Percentiles rank a stretch among this genome's conserved stretches.
Evolutionary conservation across 1,284 basidiomycete species (phyloP).

Genomic region (Pyrrhoderma noxium): DNA sequence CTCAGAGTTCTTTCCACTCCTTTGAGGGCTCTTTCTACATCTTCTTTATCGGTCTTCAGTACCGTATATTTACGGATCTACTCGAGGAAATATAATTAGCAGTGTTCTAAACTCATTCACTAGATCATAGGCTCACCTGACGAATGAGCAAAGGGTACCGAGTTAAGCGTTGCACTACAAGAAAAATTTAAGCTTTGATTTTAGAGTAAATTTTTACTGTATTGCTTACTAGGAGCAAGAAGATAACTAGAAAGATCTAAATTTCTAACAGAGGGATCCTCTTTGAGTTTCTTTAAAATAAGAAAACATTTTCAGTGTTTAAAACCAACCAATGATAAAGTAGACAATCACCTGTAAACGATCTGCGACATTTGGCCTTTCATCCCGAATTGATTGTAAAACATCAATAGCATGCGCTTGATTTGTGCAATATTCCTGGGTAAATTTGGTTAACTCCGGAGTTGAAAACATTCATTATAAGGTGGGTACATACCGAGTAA

Average conservation of each 20-base stretch:
- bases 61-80: conserved; percentile 81
- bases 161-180: conserved; percentile 90
- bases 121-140: conserved; percentile 40
- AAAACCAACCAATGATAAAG: background rate
- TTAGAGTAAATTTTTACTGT: background rate
- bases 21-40: conserved; percentile 50
- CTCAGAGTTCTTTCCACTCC: conserved; percentile 69
- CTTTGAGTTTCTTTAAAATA: conserved; percentile 48
- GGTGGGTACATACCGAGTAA: conserved; percentile 54
- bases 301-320: background rate
- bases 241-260: conserved; percentile 88
- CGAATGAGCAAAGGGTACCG: conserved; percentile 85
- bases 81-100: too few species aligned
- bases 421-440: conserved; percentile 86
- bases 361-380: conserved; percentile 55
- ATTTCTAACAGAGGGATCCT: conserved; percentile 69
- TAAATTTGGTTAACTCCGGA: conserved; percentile 19
- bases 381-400: conserved; percentile 66
- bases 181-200: background rate
- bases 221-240: conserved; percentile 74
- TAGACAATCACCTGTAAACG: conserved; percentile 55
- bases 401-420: conserved; percentile 76
- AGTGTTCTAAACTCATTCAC: too few species aligned
- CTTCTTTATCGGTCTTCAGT: conserved; percentile 45
- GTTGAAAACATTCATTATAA: background rate